Conservation (phyloP, 176 grass and related monocot genomes). For the Aegilops speltoides region DNA sequence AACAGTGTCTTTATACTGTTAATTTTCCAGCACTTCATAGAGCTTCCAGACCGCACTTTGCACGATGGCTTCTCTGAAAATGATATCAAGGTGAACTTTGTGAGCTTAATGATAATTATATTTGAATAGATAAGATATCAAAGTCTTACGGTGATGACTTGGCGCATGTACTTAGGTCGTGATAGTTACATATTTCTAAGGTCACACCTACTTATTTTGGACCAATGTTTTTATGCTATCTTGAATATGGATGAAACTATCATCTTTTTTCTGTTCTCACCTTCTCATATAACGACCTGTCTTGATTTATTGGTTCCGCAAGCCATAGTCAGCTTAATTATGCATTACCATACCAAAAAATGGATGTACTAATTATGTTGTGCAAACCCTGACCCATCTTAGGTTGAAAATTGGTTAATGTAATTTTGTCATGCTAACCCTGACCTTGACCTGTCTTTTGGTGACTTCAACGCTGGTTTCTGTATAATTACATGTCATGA, state of each 20-base stretch:
- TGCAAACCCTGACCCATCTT: background rate
- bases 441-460: background rate
- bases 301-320: conserved; percentile 6
- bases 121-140: background rate
- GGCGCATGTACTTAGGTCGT: background rate
- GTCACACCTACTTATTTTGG: background rate
- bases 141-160: background rate
- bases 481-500: background rate
- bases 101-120: conserved; percentile 30
- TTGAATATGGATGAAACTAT: background rate
- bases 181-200: background rate
- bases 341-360: background rate
- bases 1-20: conserved; percentile 29
- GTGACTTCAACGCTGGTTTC: background rate
- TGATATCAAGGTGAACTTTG: conserved; percentile 76
- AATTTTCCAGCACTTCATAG: conserved; percentile 72
- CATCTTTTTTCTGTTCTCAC: background rate
- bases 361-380: background rate
- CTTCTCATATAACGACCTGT: background rate
- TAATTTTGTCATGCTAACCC: background rate
- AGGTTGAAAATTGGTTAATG: background rate
- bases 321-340: conserved; percentile 1
- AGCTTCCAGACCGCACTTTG: conserved; percentile 61
- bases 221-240: background rate
- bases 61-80: conserved; percentile 76